Evolutionary conservation across 1,139 yeast genomes (phyloP), one percentile per base, ranked within the genome.

Genomic region (Taphrina wiesneri): DNA sequence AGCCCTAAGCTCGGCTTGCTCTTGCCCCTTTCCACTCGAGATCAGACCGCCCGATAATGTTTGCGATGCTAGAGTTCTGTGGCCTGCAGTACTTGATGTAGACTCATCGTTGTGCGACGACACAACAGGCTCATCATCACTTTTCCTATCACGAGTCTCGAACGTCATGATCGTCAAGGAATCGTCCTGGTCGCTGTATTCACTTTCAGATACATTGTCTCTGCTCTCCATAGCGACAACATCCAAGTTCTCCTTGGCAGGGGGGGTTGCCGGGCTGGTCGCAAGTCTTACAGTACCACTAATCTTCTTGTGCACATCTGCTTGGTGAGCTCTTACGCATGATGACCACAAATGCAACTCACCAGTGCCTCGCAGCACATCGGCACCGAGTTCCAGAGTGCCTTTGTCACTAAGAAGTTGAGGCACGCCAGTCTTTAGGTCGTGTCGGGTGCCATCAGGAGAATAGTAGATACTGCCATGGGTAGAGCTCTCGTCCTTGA

Each of bases 361-460:
- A 49, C 54, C 32, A 9, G 17, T 6, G 3, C 30, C 56, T n/a
- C 28, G 28, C 21, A 32, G 17, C 45, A 52, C 56, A 34, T 52
- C 56, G 6, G 41, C 28, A 13, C 56, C 56, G 21, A 52, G 21
- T 6, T 11, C 17, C 23, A 52, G 25, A 11, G 2, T 32, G 25
- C 43, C 30, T 45, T 52, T 52, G 36, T 49, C 34, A 36, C 53
- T n/a, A 34, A 49, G 11, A n/a, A 49, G 53, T 26, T 49, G 53
- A 15, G 53, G 53, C 34, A 49, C 53, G 17, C 36, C 36, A 1
- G 53, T 7, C 9, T 11, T 49, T 34, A 49, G 53, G 11, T n/a
- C 17, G 21, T 49, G 36, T n/a, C 36, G 36, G 6, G 53, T 11
- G 11, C 34, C 36, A 17, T 30, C 53, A 17, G 34, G 19, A 21